Base-by-base conservation (phyloP, 371 early-diverging fungal genomes). In the Saksenaea oblongispora region DNA sequence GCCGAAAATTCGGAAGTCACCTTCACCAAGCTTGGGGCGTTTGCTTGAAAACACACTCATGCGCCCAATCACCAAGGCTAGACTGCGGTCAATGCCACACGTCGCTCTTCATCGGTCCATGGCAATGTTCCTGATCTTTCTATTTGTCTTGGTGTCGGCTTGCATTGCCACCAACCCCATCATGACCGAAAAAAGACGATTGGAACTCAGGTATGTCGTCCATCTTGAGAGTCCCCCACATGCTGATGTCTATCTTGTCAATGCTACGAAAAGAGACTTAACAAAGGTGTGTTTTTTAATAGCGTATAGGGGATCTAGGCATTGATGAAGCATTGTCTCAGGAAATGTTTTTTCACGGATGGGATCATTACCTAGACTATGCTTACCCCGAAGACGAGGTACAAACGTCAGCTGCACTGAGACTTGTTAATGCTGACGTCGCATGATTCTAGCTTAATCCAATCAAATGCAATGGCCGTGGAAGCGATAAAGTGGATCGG, bases 331-430 rank as follows among this genome's bases (percentile, higher is more conserved):
- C 1, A 28, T 5, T 36, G 7, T 15, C 31, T 2, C 58, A 90
- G 87, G 89, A 91, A 66, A 93, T 95, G 91, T 97, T 97, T 71
- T 72, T 87, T 71, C 94, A 95, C 73, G 95, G 91, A 11, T 95
- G 84, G 74, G 75, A 89, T 42, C 87, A 84, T n/a, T 97, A 98
- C 73, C 80, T 95, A 82, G 68, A 84, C 34, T 64, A 92, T 62
- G 98, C 90, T 3, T 97, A 89, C 76, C 98, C 98, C 10, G 79
- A 82, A 54, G 98, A 98, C 74, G 98, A 98, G 76, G 87, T 87
- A 34, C 14, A 13, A 27, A 56, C 3, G 24, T 44, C 22, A 34
- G 24, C 22, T 1, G 62, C 35, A 34, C 26, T n/a, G n/a, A 17
- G 27, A 17, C 18, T 14, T 39, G 26, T 18, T 56, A 14, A 51